A percentile compares a stretch with the other conserved stretches of the same genome.
phyloP scores from a whole-genome alignment of 2,329 filamentous ascomycete species.

The Sodiomyces alkalinus region DNA sequence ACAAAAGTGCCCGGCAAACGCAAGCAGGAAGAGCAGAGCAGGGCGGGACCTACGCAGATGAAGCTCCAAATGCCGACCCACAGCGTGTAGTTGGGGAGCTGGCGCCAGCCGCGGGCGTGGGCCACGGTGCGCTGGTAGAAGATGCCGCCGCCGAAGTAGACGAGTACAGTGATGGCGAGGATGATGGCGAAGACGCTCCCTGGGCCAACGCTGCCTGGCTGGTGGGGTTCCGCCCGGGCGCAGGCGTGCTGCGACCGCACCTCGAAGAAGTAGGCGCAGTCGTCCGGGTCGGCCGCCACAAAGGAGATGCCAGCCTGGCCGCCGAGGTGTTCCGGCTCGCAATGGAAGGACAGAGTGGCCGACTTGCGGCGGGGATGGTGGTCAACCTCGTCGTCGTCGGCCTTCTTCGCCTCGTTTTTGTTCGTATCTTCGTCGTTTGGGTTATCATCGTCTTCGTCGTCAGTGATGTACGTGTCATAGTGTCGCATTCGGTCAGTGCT shows the following conservation, averaged over 20 bases:
- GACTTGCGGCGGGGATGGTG: constrained; percentile 46
- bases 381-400: constrained; percentile 19
- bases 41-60: constrained; percentile 52
- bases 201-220: constrained; percentile 56
- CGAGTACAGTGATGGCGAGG: constrained; percentile 56
- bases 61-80: constrained; percentile 84
- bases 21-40: constrained; percentile 10
- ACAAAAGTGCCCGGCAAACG: no score
- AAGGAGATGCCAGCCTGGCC: constrained; percentile 63
- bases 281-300: constrained; percentile 67
- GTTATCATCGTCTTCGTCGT: constrained; percentile 19
- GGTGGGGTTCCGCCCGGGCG: constrained; percentile 49
- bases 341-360: constrained; percentile 82
- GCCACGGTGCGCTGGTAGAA: constrained; percentile 92
- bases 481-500: constrained; percentile 10
- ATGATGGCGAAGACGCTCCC: constrained; percentile 80
- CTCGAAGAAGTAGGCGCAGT: constrained; percentile 94
- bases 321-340: constrained; percentile 64
- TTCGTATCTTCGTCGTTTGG: no score
- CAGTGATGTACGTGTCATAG: constrained; percentile 12
- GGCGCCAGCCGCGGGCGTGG: constrained; percentile 87
- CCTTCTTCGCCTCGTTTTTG: constrained; percentile 7
- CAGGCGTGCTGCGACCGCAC: constrained; percentile 77
- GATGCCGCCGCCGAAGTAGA: constrained; percentile 83
- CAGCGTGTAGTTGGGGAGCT: constrained; percentile 84